Base-by-base conservation (phyloP, 2,329 filamentous ascomycete species). In the Colletotrichum aenigma region DNA sequence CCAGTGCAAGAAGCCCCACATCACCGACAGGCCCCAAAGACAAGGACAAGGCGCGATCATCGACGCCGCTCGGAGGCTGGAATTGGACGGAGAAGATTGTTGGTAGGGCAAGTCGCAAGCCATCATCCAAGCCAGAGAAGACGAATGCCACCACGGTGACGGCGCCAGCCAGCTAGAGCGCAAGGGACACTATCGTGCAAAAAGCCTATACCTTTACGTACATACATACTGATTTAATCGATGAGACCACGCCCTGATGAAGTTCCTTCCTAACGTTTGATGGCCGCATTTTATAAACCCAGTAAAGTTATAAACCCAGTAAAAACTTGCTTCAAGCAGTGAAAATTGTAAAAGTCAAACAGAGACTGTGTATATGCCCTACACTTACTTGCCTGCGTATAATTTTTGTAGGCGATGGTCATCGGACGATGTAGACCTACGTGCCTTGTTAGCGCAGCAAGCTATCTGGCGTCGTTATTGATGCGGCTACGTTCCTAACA, bases 61-160 rank as follows among this genome's bases (percentile, higher is more conserved):
- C 77, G 7, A 78, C 77, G 38, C 78, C 79, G 13, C 75, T 78
- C 70, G 78, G 80, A 16, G 83, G 82, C 15, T 90, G 88, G 88
- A 89, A 87, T 78, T 90, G 88, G 89, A 87, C 88, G 7, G 88
- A 90, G 82, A 89, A 88, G 81, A 90, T 90, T 82, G 88, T 87
- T 16, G 88, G 88, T 21, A 88, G 85, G 79, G 62, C 71, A 21
- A 43, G 36, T 9, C 70, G 74, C 4, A 76, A 70, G 36, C 48
- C 70, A 8, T 76, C 74, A 30, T 71, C 74, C 24, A 71, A 67
- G 24, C 48, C 52, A 26, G 58, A 38, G n/a, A 70, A 55, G 36
- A 48, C 56, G 21, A 55, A 67, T 34, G 52, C 26, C 30, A 38
- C 48, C 30, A 38, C 34, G 12, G 36, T 67, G 32, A 32, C 58